Base-by-base conservation (phyloP, 148 eudicot species). In the Rhododendron kiyosumense region DNA sequence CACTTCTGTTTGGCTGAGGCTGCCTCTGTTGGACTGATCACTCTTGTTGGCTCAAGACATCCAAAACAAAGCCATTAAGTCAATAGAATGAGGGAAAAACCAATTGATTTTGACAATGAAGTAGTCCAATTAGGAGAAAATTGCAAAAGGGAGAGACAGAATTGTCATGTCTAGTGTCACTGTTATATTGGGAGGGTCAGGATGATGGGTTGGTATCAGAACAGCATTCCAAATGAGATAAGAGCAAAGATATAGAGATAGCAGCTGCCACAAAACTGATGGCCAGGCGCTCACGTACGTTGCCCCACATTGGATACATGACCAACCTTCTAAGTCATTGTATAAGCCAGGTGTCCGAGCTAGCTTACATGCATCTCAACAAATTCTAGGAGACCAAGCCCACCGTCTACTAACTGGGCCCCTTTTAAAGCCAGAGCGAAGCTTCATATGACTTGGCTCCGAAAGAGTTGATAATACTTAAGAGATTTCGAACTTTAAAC, bases 131-230 rank as follows among this genome's bases (percentile, higher is more conserved):
- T 59, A 20, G 1, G 9, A 10, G 9, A 59, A 22, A 59, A 7
- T 59, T 51, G 13, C 54, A 24, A 22, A 22, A 7, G 1, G 26
- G 69, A 22, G 32, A 65, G 13, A n/a, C 3, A n/a, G 11, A 65
- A n/a, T 24, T 24, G 71, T n/a, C 71, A 65, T 18, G 8, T n/a
- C 71, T 8, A 65, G 0, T 61, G 69, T n/a, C 30, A n/a, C 32
- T 24, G 13, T 65, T 65, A 1, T 4, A 65, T n/a, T 65, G 28
- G 71, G 30, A 65, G 52, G 51, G 54, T 28, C 1, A 83, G 79
- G 85, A 17, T 69, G 45, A 83, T 18, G 85, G 79, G 78, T 65
- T 83, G 17, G 14, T 67, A 26, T 83, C 78, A 67, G 45, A 83
- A 65, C 57, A 41, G 65, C 34, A 24, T 5, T 38, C 76, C 84